Evolutionary conservation across 768 basidiomycete species (phyloP), one percentile per base, ranked within the genome.

Genomic region (Podaxis sp.): DNA sequence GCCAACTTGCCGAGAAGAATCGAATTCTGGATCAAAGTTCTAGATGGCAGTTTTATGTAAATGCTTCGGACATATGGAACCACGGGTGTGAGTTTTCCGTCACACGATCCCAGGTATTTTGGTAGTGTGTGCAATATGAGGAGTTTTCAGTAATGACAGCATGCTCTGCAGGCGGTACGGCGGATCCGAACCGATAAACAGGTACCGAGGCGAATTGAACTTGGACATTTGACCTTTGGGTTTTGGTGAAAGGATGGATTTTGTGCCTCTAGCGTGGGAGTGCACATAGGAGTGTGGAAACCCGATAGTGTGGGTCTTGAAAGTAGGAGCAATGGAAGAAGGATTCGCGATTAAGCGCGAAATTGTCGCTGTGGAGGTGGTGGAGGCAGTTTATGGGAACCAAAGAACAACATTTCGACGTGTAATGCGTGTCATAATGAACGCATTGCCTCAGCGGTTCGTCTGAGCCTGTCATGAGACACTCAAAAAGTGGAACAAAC

Each of bases 81-180:
- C 42, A 21, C 11, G 13, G 18, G 51, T 37, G 48, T 58, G 57
- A 47, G 23, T 46, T 23, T 16, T 28, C 6, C 40, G 51, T 60
- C 59, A 60, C 59, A 60, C 59, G 59, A 60, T 58, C 59, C 32
- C 59, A 16, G 18, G 27, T 52, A 47, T 60, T 57, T 57, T 60
- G 59, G 59, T 60, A 60, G 59, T 60, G 59, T 60, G 59, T 51
- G 40, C 50, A 36, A 44, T 25, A 42, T 9, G 28, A 14, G 28
- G 46, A 13, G 25, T 53, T 46, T 60, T 23, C 40, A 36, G 59
- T 54, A 35, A 38, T 44, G 59, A 51, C 50, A 60, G 59, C 51
- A 13, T 16, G 27, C 50, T 47, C 14, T 35, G 10, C 5, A 18
- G 13, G 35, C 4, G 32, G 3, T 9, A 16, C 5, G 18, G 18